Conservation (phyloP, 169 alveolate species). For the Plasmodium berghei region DNA sequence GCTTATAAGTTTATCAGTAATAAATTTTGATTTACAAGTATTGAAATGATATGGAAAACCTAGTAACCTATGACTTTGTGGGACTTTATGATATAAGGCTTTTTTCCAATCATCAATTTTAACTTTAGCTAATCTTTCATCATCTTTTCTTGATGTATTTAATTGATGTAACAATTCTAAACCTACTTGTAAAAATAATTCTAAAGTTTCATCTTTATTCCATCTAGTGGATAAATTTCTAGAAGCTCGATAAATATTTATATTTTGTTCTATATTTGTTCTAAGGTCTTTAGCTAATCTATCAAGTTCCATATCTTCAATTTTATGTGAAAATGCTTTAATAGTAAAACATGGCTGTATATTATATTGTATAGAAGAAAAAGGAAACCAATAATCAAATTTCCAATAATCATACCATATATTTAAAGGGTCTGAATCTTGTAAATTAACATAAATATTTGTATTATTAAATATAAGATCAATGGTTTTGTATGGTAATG, state of each 20-base stretch:
- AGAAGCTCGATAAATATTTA: slow-evolving; percentile 84
- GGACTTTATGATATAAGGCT: slow-evolving; percentile 86
- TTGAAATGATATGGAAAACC: slow-evolving; percentile 78
- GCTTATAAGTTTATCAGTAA: slow-evolving; percentile 69
- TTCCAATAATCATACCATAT: slow-evolving; percentile 84
- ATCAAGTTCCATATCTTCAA: slow-evolving; percentile 81
- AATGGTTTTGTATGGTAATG: slow-evolving; percentile 83
- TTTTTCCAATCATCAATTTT: slow-evolving; percentile 88
- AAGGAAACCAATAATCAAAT: slow-evolving; percentile 82
- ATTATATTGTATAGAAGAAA: slow-evolving; percentile 70
- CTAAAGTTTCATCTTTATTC: slow-evolving; percentile 85
- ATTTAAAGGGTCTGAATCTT: slow-evolving; percentile 81
- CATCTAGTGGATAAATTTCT: slow-evolving; percentile 88
- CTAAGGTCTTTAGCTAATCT: slow-evolving; percentile 77
- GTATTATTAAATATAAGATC: slow-evolving; percentile 84
- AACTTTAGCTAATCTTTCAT: slow-evolving; percentile 77
- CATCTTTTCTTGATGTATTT: slow-evolving; percentile 84
- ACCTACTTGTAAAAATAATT: slow-evolving; percentile 84
- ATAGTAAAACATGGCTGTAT: slow-evolving; percentile 65
- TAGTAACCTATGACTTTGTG: slow-evolving; percentile 82
- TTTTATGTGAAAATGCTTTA: slow-evolving; percentile 65
- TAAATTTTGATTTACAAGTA: slow-evolving; percentile 55
- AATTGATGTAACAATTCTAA: slow-evolving; percentile 83
- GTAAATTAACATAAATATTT: slow-evolving; percentile 87
- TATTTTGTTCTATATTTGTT: slow-evolving; percentile 76